Evolutionary conservation across 495 filamentous ascomycete genomes (phyloP), one percentile per base, ranked within the genome.

Genomic region (Neurospora sp.): DNA sequence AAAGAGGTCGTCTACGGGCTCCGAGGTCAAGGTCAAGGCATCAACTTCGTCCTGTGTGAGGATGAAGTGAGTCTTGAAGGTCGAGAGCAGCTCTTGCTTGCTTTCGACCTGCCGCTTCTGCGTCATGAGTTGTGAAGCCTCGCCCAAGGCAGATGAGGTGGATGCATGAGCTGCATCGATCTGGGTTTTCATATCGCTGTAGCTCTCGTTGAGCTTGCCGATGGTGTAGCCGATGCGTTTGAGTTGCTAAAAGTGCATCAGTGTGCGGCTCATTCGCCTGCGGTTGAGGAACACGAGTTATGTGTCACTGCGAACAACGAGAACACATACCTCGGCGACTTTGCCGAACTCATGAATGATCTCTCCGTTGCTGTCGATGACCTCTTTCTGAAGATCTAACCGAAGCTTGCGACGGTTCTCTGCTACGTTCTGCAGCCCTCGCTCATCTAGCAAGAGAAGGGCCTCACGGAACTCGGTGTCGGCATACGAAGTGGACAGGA

Each of bases 401-500:
- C 94, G 88, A 14, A 98, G 81, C 74, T 91, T 90, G 39, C 96
- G 89, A 12, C 96, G 86, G 22, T 91, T 91, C 73, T 96, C 93
- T 8, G 91, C 84, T 8, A 88, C 94, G 77, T 98, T 98, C 47
- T 88, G 83, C 16, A 93, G 80, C 2, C 87, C 88, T 31, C 90
- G 85, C 39, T 88, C 83, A 79, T 97, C 94, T 16, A 98, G 83
- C 0, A 92, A 89, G 70, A 86, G 84, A 40, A 99, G 85, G 41
- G 94, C 91, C 83, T 97, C 92, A 71, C 94, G 89, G 73, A 98
- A 97, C 73, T 98, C 95, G 3, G 92, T 87, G 80, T 98, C 96
- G 40, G 93, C 91, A 81, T 97, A 98, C 0, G 95, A 97, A 4
- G 92, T 89, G 16, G 96, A 97, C 41, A 98, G 89, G 20, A 98